These are phyloP conservation scores for Penicillium herquei DNA, from an alignment of 495 filamentous ascomycete genomes.

Conservation along the genomic window DNA sequence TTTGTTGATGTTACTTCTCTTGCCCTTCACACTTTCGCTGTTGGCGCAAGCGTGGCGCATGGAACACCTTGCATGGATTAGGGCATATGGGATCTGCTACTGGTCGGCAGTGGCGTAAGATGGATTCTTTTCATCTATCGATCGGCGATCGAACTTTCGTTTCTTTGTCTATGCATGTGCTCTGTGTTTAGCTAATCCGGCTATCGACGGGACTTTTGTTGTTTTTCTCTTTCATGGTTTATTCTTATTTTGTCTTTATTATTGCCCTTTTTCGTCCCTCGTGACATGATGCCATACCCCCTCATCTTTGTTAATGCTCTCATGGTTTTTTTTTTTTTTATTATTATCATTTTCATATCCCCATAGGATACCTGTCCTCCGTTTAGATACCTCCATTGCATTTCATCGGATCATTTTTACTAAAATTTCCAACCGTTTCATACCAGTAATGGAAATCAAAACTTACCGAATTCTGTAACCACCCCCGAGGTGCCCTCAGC, in stretches of 20 bases:
- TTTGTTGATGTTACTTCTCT: conserved; percentile 6
- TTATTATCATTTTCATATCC: not conserved
- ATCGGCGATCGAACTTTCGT: conserved; percentile 23
- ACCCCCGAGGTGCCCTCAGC: too few relatives aligned
- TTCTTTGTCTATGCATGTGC: conserved; percentile 5
- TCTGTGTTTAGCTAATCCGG: not conserved
- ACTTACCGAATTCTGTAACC: too few relatives aligned
- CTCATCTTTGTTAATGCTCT: not conserved
- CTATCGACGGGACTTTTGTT: conserved; percentile 2
- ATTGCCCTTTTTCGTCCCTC: not conserved
- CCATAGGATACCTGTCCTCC: not conserved
- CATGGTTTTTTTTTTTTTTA: conserved; percentile 9
- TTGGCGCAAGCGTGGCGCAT: conserved; percentile 22
- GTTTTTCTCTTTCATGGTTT: conserved; percentile 5
- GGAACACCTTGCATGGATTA: conserved; percentile 29
- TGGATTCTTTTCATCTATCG: conserved; percentile 17
- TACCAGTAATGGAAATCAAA: too few relatives aligned
- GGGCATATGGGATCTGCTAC: conserved; percentile 34
- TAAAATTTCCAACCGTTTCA: not conserved
- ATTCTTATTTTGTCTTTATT: not conserved
- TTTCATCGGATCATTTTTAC: conserved; percentile 7
- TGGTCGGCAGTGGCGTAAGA: conserved; percentile 32
- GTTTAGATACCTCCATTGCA: conserved; percentile 20
- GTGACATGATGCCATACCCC: conserved; percentile 25
- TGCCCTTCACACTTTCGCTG: conserved; percentile 7